phyloP scores from a whole-genome alignment of 495 filamentous ascomycete species.

The Daldinia loculata region DNA sequence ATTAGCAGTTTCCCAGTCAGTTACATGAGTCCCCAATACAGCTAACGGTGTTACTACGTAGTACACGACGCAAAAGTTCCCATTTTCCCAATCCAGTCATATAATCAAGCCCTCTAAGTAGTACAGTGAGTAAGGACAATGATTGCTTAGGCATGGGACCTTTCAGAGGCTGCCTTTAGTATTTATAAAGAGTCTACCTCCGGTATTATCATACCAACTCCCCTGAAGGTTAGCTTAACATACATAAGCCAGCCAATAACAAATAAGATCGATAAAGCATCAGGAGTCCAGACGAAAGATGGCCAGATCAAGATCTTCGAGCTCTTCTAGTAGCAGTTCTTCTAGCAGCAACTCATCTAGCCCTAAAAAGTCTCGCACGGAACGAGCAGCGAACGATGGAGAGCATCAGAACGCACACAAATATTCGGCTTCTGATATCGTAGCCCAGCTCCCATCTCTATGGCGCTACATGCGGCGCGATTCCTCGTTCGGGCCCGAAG shows the following conservation, averaged over 20 bases:
- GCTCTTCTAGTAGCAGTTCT: slow-evolving; percentile 21
- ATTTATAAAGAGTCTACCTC: not conserved
- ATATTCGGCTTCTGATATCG: not conserved
- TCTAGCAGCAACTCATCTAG: slow-evolving; percentile 16
- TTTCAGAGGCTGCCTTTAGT: not conserved
- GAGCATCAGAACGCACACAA: not conserved
- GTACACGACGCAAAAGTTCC: too few species aligned
- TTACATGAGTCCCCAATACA: too few species aligned
- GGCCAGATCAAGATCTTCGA: slow-evolving; percentile 5
- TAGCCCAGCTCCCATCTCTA: not conserved
- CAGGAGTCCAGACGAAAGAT: not conserved
- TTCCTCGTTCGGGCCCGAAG: not conserved
- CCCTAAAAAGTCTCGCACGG: not conserved
- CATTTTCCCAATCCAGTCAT: too few species aligned
- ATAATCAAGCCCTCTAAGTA: not conserved
- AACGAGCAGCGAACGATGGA: not conserved
- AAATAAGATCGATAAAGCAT: not conserved
- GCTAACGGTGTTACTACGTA: too few species aligned
- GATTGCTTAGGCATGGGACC: not conserved
- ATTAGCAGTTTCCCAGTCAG: too few species aligned
- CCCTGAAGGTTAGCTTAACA: not conserved
- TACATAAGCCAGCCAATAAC: not conserved
- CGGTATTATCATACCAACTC: not conserved
- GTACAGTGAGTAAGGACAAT: not conserved
- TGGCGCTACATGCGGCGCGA: not conserved